Evolutionary conservation across 1,284 basidiomycete species (phyloP).

Genomic region (Ganoderma boninense): DNA sequence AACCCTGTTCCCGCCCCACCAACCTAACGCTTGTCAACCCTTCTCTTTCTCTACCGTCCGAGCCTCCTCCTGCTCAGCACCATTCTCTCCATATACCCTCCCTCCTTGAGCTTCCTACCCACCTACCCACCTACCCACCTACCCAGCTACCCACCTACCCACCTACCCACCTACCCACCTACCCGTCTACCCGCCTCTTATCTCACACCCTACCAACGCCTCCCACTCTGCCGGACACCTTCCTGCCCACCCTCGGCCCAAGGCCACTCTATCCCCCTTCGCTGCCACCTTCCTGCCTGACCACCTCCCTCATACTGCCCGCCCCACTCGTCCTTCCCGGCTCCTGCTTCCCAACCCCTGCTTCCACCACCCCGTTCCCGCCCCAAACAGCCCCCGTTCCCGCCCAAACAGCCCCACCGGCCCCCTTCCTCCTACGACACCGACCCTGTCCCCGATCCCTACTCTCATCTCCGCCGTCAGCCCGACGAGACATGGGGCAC

Average conservation of each 20-base stretch:
- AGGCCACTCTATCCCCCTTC: too few species aligned
- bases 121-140: neutral
- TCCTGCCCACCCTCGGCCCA: too few species aligned
- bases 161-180: neutral
- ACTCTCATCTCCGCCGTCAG: neutral
- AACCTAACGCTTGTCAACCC: neutral
- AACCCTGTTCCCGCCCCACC: neutral
- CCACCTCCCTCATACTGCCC: too few species aligned
- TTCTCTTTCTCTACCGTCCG: neutral
- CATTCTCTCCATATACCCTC: neutral
- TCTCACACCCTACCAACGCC: too few species aligned
- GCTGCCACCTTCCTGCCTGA: too few species aligned
- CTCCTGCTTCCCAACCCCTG: too few species aligned
- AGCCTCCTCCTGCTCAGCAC: neutral
- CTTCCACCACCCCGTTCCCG: neutral
- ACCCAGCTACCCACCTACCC: neutral
- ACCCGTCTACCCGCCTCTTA: too few species aligned
- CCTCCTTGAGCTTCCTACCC: neutral
- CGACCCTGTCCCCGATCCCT: too few species aligned
- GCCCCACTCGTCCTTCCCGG: too few species aligned
- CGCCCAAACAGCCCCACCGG: neutral
- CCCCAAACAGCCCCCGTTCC: neutral
- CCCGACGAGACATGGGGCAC: neutral
- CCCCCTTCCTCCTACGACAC: neutral
- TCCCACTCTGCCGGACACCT: too few species aligned